These are phyloP conservation scores for Betula pendula DNA, from an alignment of 306 rosid species.

Conservation along the genomic window DNA sequence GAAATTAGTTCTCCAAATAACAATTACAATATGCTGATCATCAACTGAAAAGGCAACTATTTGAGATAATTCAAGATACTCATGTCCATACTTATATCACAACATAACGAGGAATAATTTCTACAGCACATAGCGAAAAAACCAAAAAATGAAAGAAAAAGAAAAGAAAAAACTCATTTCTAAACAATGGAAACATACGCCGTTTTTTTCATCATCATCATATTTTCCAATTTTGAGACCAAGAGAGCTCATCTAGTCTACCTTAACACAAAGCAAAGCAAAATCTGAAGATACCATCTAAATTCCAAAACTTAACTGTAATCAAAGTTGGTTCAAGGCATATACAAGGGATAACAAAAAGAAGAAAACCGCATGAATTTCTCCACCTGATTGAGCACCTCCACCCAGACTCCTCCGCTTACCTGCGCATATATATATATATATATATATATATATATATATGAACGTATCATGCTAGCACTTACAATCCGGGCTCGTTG, in stretches of 20 bases:
- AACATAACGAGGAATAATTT: background rate
- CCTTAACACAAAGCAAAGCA: background rate
- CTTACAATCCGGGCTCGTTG: background rate
- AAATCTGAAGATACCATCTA: background rate
- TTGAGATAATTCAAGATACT: background rate
- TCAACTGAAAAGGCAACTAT: background rate
- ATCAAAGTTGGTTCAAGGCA: background rate
- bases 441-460: no score
- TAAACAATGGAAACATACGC: background rate
- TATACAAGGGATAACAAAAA: background rate
- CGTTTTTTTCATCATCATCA: conserved; percentile 3
- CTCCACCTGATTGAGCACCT: conserved; percentile 9
- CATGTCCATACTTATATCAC: background rate
- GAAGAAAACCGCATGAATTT: background rate
- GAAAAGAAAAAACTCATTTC: background rate
- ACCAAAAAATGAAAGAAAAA: background rate
- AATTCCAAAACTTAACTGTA: background rate
- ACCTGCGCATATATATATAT: no score
- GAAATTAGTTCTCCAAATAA: background rate
- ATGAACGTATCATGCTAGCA: background rate
- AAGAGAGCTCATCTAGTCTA: background rate
- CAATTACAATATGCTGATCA: background rate
- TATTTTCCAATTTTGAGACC: background rate
- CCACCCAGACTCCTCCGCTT: background rate
- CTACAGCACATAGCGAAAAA: background rate